Percentiles rank a stretch among this genome's conserved stretches.
phyloP scores from a whole-genome alignment of 768 basidiomycete genomes.

The Suillus hirtellus region DNA sequence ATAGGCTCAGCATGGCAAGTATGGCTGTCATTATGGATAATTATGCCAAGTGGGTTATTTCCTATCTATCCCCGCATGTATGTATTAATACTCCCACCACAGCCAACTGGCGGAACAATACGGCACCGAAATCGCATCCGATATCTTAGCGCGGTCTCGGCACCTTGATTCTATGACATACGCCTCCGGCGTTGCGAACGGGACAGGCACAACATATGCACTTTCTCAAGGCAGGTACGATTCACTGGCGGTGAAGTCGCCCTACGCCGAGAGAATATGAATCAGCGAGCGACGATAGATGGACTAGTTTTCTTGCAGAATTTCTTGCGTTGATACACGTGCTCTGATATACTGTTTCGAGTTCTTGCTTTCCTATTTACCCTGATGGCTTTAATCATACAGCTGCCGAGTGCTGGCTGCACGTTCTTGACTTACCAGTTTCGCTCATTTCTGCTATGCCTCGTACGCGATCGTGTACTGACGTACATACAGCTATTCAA shows the following conservation, averaged over 20 bases:
- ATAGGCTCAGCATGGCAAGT: slow-evolving; percentile 68
- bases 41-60: slow-evolving; percentile 62
- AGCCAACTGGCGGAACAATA: slow-evolving; percentile 79
- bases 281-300: neutral
- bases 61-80: neutral
- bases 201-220: slow-evolving; percentile 32
- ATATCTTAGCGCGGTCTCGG: slow-evolving; percentile 57
- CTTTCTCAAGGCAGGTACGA: slow-evolving; percentile 49
- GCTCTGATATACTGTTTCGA: neutral
- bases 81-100: neutral
- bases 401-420: neutral
- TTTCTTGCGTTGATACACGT: neutral
- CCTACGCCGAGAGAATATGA: neutral
- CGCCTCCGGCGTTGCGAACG: neutral
- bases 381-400: slow-evolving; percentile 11
- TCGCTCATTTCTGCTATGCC: neutral
- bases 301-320: slow-evolving; percentile 1
- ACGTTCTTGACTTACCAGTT: neutral
- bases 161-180: slow-evolving; percentile 36
- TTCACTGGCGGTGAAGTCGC: neutral
- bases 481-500: neutral
- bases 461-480: neutral
- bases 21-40: slow-evolving; percentile 87
- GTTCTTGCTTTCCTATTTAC: neutral
- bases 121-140: slow-evolving; percentile 61